phyloP scores from a whole-genome alignment of 768 basidiomycete species.

The Coprinopsis cinerea region DNA sequence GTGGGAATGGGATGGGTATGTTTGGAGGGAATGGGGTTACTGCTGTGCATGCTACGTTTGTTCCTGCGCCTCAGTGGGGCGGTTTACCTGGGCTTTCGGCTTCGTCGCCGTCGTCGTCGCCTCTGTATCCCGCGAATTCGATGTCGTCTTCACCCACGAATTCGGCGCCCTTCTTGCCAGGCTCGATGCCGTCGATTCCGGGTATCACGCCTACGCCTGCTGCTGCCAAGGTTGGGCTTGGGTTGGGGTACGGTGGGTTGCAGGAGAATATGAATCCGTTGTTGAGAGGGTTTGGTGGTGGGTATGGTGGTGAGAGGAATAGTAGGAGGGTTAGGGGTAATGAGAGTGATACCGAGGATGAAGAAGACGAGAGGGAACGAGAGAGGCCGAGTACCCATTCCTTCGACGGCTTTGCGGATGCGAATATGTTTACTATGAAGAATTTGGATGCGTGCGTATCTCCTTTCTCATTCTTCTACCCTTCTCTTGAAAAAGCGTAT shows the following conservation, averaged over 20 bases:
- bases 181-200: no score
- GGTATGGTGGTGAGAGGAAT: constrained; percentile 35
- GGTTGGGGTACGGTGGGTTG: constrained; percentile 20
- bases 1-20: constrained; percentile 12
- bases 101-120: no score
- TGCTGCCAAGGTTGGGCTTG: constrained; percentile 21
- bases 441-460: constrained; percentile 67
- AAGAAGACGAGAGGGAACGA: constrained; percentile 9
- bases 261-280: constrained; percentile 79
- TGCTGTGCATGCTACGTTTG: constrained; percentile 77
- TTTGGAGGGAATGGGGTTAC: constrained; percentile 59
- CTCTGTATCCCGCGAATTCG: no score
- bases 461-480: constrained; percentile 9
- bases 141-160: no score
- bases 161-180: no score
- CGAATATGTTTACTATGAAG: constrained; percentile 84
- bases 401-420: constrained; percentile 76
- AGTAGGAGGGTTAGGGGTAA: background rate
- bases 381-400: constrained; percentile 20
- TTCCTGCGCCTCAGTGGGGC: constrained; percentile 64
- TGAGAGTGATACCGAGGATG: constrained; percentile 3
- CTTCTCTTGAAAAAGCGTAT: background rate
- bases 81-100: no score
- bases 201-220: no score
- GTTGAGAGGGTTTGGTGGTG: constrained; percentile 17